phyloP scores from a whole-genome alignment of 441 rosid species.

The Croton laevigatus region DNA sequence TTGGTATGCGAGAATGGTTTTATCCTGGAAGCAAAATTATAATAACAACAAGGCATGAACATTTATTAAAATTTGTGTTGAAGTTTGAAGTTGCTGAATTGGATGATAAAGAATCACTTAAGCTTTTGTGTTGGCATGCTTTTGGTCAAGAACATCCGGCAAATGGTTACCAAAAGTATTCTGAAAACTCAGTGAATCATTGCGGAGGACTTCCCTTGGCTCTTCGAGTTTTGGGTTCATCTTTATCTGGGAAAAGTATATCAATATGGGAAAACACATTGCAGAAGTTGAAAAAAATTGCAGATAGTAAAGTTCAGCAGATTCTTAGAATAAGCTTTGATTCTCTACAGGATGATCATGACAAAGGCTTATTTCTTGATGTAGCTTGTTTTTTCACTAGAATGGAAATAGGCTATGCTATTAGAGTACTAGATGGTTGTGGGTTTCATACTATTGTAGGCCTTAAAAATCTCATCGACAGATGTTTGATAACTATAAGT shows the following conservation, averaged over 20 bases:
- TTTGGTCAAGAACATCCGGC: slow-evolving; percentile 24
- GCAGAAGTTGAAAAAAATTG: slow-evolving; percentile 26
- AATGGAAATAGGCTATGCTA: slow-evolving; percentile 15
- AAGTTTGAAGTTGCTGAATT: slow-evolving; percentile 28
- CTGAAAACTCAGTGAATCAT: slow-evolving; percentile 2
- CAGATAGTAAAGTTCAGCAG: slow-evolving; percentile 24
- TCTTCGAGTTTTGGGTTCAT: slow-evolving; percentile 28
- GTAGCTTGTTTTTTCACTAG: slow-evolving; percentile 32
- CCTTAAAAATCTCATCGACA: slow-evolving; percentile 23
- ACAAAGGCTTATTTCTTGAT: slow-evolving; percentile 25
- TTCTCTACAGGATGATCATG: slow-evolving; percentile 25
- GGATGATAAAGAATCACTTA: slow-evolving; percentile 23
- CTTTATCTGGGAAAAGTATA: slow-evolving; percentile 20
- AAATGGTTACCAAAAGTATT: slow-evolving; percentile 9
- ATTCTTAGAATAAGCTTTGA: slow-evolving; percentile 27
- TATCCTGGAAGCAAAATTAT: slow-evolving; percentile 28
- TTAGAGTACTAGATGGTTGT: slow-evolving; percentile 25
- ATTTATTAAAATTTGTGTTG: slow-evolving; percentile 2
- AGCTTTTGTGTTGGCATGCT: slow-evolving; percentile 29
- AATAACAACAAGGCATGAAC: slow-evolving; percentile 27
- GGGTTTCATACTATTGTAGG: slow-evolving; percentile 18
- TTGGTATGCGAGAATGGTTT: slow-evolving; percentile 25
- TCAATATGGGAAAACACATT: slow-evolving; percentile 40
- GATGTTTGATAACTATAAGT: slow-evolving; percentile 21
- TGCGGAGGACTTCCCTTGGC: slow-evolving; percentile 32